Conservation (phyloP, 306 rosid genomes). For the Quercus rubra region DNA sequence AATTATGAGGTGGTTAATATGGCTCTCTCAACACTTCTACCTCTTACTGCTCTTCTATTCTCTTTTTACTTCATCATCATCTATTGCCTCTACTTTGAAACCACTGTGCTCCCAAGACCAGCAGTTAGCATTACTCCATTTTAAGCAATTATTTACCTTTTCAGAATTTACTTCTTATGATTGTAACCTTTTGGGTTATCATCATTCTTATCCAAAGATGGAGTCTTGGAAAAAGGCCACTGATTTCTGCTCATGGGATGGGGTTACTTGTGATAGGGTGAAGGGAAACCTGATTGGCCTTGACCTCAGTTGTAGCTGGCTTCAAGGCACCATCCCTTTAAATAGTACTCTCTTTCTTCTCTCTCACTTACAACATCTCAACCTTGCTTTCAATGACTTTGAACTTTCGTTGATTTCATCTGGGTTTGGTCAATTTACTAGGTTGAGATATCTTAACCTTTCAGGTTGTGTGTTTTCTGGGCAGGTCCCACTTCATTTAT, state of each 20-base stretch:
- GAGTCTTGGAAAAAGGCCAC: not conserved
- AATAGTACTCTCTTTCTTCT: constrained; percentile 7
- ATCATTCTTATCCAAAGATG: not conserved
- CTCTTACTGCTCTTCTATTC: no score
- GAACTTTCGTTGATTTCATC: no score
- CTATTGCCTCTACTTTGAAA: no score
- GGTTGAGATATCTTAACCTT: not conserved
- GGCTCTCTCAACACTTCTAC: no score
- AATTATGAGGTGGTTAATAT: no score
- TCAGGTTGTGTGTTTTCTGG: not conserved
- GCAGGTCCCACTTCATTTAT: not conserved
- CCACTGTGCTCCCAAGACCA: no score
- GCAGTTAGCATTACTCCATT: no score
- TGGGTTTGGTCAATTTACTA: not conserved
- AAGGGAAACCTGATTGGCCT: not conserved
- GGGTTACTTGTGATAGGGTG: constrained; percentile 2
- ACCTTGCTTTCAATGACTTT: not conserved
- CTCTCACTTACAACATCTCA: constrained; percentile 3
- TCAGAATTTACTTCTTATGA: no score
- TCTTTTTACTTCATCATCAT: no score
- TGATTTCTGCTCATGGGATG: constrained; percentile 17
- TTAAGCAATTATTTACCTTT: no score
- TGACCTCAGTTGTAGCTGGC: constrained; percentile 8
- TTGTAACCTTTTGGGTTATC: no score
- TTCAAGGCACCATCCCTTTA: not conserved